Evolutionary conservation across 2,329 filamentous ascomycete species (phyloP).

Genomic region (Onygena corvina): DNA sequence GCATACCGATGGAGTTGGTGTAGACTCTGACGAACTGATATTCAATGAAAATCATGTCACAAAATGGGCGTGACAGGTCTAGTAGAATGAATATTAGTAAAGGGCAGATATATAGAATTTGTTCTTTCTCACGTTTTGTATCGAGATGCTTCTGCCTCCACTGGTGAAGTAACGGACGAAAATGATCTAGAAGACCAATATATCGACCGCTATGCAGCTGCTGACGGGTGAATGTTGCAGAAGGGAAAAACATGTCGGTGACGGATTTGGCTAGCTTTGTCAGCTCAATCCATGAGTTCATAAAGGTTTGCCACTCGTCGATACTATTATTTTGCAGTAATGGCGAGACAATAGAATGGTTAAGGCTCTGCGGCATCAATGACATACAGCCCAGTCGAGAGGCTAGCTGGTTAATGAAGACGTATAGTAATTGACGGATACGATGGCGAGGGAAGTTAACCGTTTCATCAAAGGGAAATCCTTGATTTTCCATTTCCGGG

Average conservation of each 20-base stretch:
- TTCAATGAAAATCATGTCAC: slow-evolving; percentile 43
- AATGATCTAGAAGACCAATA: slow-evolving; percentile 39
- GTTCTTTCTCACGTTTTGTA: slow-evolving; percentile 11
- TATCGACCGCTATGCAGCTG: slow-evolving; percentile 40
- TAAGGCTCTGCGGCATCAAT: slow-evolving; percentile 38
- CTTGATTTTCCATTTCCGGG: slow-evolving; percentile 11
- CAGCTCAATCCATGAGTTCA: slow-evolving; percentile 42
- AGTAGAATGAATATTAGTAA: neutral
- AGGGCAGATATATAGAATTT: neutral
- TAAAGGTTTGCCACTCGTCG: slow-evolving; percentile 41
- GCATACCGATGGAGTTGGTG: slow-evolving; percentile 40
- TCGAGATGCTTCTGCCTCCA: slow-evolving; percentile 31
- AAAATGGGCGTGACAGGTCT: slow-evolving; percentile 25
- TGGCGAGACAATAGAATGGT: slow-evolving; percentile 30
- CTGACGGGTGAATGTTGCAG: slow-evolving; percentile 29
- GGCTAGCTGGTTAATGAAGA: slow-evolving; percentile 42
- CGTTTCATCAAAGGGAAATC: slow-evolving; percentile 20
- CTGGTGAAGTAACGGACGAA: slow-evolving; percentile 30
- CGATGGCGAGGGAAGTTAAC: slow-evolving; percentile 25
- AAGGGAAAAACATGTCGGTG: slow-evolving; percentile 43
- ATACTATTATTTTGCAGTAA: slow-evolving; percentile 25
- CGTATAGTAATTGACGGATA: slow-evolving; percentile 30
- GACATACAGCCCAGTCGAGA: slow-evolving; percentile 42
- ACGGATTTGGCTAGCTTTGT: slow-evolving; percentile 41
- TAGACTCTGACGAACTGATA: slow-evolving; percentile 38